These are phyloP conservation scores for Mrakia blollopis DNA, from an alignment of 768 basidiomycete genomes.

Conservation along the genomic window DNA sequence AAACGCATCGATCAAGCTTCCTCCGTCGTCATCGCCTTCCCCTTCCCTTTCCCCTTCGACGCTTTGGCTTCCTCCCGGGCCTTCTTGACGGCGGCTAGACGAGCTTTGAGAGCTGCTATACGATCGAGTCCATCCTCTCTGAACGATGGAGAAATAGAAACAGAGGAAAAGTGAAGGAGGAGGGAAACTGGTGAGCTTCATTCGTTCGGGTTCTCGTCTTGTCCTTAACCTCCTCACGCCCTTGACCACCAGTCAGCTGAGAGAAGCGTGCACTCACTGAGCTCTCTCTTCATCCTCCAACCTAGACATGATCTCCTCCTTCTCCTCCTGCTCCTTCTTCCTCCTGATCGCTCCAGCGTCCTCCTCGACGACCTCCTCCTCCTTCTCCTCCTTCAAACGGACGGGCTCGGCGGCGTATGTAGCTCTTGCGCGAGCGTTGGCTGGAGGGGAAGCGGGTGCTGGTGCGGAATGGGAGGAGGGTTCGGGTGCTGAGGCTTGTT, in stretches of 20 bases:
- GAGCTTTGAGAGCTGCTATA: constrained; percentile 9
- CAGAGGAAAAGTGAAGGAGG: not conserved
- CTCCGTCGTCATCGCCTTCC: not conserved
- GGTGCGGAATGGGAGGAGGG: not conserved
- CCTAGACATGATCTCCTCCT: constrained; percentile 6
- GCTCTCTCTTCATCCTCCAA: constrained; percentile 16
- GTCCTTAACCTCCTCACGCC: not conserved
- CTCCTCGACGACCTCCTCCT: constrained; percentile 6
- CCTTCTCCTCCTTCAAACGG: not conserved
- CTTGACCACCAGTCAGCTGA: not conserved
- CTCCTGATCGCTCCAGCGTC: not conserved
- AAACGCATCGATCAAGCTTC: not conserved
- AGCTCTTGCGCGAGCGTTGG: not conserved
- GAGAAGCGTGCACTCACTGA: not conserved
- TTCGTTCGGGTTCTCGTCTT: not conserved
- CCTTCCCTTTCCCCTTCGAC: constrained; percentile 6
- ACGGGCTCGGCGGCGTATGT: constrained; percentile 1
- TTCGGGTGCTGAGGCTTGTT: not conserved
- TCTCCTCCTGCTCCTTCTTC: constrained; percentile 11
- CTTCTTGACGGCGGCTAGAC: not conserved
- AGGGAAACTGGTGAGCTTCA: not conserved
- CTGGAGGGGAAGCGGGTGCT: not conserved
- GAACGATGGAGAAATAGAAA: not conserved
- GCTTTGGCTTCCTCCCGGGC: not conserved
- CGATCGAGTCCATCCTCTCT: constrained; percentile 13